Percentiles rank a stretch among this genome's conserved stretches.
These are phyloP conservation scores for Pythium utonaiense DNA, from an alignment of 352 stramenopile species.

Conservation along the genomic window DNA sequence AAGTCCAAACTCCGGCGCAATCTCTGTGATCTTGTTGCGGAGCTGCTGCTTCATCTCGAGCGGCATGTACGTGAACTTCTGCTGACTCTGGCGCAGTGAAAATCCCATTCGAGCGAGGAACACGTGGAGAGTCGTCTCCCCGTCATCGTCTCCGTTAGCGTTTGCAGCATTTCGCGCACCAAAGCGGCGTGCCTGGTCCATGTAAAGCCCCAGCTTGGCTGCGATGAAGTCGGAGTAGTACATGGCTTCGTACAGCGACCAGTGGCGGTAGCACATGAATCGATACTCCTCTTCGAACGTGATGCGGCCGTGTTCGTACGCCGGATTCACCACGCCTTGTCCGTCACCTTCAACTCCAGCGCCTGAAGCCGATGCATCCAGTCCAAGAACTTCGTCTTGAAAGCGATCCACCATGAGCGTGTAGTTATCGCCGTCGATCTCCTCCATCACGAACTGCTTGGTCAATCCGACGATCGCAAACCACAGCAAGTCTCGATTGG, in stretches of 20 bases:
- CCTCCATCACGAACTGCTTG: constrained; percentile 92
- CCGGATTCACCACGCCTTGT: constrained; percentile 35
- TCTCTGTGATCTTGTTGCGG: constrained; percentile 89
- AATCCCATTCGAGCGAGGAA: constrained; percentile 98
- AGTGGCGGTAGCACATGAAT: constrained; percentile 97
- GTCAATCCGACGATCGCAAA: constrained; percentile 96
- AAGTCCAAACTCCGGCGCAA: constrained; percentile 93
- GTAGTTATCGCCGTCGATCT: constrained; percentile 93
- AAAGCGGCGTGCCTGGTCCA: constrained; percentile 59
- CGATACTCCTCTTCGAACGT: constrained; percentile 91
- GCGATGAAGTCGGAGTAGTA: constrained; percentile 95
- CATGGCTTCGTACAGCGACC: constrained; percentile 94
- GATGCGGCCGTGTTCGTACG: constrained; percentile 81
- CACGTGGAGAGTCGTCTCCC: constrained; percentile 84
- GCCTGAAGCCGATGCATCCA: constrained; percentile 44
- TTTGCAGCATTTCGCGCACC: constrained; percentile 52
- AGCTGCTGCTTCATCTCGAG: constrained; percentile 90
- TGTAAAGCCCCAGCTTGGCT: constrained; percentile 80
- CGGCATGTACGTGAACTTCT: constrained; percentile 96
- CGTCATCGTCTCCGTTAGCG: constrained; percentile 25
- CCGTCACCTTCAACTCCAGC: constrained; percentile 25
- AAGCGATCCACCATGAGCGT: constrained; percentile 85
- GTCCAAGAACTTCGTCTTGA: constrained; percentile 89
- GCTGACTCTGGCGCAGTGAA: constrained; percentile 92
- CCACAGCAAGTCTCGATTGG: constrained; percentile 92